Evolutionary conservation across 257 asterid species (phyloP).

Genomic region (Rubia yunnanensis): DNA sequence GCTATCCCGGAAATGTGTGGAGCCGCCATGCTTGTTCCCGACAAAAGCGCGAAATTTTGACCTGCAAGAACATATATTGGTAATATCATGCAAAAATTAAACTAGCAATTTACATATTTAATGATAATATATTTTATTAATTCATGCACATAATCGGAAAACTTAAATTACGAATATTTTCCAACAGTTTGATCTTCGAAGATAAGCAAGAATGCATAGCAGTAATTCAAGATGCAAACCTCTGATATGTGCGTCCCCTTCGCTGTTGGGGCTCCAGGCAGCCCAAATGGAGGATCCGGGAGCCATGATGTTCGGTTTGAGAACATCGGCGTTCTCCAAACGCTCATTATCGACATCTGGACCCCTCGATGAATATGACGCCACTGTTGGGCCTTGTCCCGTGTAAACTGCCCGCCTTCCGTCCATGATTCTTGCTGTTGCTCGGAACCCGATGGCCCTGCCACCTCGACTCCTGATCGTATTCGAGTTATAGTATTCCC

Average conservation of each 20-base stretch:
- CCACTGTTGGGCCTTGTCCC: conserved; percentile 48
- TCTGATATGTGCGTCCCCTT: conserved; percentile 44
- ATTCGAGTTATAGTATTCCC: conserved; percentile 47
- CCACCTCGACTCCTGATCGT: conserved; percentile 48
- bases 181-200: neutral
- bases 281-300: conserved; percentile 81
- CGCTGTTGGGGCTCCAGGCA: conserved; percentile 61
- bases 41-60: conserved; percentile 43
- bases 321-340: conserved; percentile 54
- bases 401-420: conserved; percentile 46
- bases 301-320: conserved; percentile 67
- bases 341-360: conserved; percentile 48
- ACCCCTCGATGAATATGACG: conserved; percentile 64
- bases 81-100: too few species aligned
- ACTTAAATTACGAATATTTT: too few species aligned
- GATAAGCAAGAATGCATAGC: too few species aligned
- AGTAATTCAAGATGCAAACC: too few species aligned
- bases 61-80: conserved; percentile 34
- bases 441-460: conserved; percentile 37
- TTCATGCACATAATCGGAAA: too few species aligned
- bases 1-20: conserved; percentile 63
- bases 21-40: conserved; percentile 74
- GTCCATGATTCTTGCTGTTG: conserved; percentile 44
- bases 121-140: too few species aligned
- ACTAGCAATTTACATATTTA: too few species aligned